Conservation (phyloP, 108 stramenopile genomes). For the Fragilariopsis cylindrus region DNA sequence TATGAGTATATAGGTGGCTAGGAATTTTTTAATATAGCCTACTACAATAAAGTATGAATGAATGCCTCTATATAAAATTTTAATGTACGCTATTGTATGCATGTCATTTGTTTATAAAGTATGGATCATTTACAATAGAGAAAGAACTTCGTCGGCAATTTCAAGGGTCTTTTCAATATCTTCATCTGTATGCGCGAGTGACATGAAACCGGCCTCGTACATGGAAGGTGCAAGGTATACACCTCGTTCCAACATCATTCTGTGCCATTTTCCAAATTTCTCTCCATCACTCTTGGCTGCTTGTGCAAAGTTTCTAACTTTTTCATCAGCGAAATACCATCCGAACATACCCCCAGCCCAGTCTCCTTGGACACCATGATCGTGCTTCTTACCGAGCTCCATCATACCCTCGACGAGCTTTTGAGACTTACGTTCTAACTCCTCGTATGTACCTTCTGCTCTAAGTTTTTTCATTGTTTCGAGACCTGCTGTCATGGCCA, state of each 20-base stretch:
- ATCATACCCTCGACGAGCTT: slow-evolving; percentile 90
- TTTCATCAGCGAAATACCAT: slow-evolving; percentile 95
- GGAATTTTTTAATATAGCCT: too few species aligned
- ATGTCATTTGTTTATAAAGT: slow-evolving; percentile 1
- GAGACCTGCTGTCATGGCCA: slow-evolving; percentile 98
- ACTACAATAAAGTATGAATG: background rate
- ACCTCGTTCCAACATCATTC: slow-evolving; percentile 96
- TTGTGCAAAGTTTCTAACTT: slow-evolving; percentile 92
- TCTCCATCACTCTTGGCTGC: slow-evolving; percentile 90
- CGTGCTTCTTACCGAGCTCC: slow-evolving; percentile 83
- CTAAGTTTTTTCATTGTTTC: slow-evolving; percentile 94
- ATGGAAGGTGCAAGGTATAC: slow-evolving; percentile 97
- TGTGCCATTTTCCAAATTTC: slow-evolving; percentile 98
- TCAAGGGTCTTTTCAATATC: slow-evolving; percentile 96
- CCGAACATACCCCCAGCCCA: slow-evolving; percentile 97
- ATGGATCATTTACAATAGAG: slow-evolving; percentile 67
- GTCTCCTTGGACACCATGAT: slow-evolving; percentile 90
- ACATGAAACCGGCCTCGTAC: slow-evolving; percentile 99
- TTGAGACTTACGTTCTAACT: slow-evolving; percentile 91
- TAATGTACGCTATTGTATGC: background rate
- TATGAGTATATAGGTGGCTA: too few species aligned
- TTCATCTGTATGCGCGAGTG: slow-evolving; percentile 94
- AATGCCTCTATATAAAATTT: background rate
- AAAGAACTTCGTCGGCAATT: slow-evolving; percentile 95
- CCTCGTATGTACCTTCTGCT: slow-evolving; percentile 85